Evolutionary conservation across 1,284 basidiomycete species (phyloP), one percentile per base, ranked within the genome.

Genomic region (Sporisorium iseilematis-ciliati): DNA sequence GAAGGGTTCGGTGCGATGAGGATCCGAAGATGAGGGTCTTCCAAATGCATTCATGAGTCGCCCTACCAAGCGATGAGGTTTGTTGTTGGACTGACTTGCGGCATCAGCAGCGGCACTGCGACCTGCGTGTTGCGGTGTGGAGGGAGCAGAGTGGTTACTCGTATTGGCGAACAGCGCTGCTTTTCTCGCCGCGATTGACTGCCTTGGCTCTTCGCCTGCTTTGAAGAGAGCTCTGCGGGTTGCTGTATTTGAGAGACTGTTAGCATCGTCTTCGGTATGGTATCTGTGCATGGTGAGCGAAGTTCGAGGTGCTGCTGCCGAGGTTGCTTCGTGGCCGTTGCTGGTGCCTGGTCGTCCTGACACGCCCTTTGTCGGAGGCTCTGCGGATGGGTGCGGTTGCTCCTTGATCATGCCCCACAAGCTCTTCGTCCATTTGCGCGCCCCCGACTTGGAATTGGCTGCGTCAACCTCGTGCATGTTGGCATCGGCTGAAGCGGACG

Each of bases 391-490:
- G 12, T 62, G 50, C 29, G 57, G 45, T 23, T 61, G 62, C 42
- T 65, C 59, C 11, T 64, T 57, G 11, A 73, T 54, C 62, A 67
- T 75, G 7, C 77, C 74, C 77, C 77, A 78, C 23, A 78, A 48
- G 52, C 69, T 66, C 54, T 70, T 76, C 0, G 64, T 72, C 77
- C 77, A 77, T 26, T 65, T 70, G 18, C 67, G 54, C 3, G 64
- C 43, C 10, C 57, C 64, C 2, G 50, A 40, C 18, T 64, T 73
- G 7, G 52, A 31, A 4, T 53, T 31, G 14, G 52, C n/a, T 16
- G 48, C 11, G 8, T 63, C 56, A 14, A 23, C 23, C 7, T 62
- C 63, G 16, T 61, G 58, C 48, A 20, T 16, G 16, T 55, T 41
- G 8, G 21, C 40, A 7, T 57, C 49, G 7, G 35, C 33, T 12